phyloP scores from a whole-genome alignment of 108 stramenopile species.

The Skeletonema menzelii region DNA sequence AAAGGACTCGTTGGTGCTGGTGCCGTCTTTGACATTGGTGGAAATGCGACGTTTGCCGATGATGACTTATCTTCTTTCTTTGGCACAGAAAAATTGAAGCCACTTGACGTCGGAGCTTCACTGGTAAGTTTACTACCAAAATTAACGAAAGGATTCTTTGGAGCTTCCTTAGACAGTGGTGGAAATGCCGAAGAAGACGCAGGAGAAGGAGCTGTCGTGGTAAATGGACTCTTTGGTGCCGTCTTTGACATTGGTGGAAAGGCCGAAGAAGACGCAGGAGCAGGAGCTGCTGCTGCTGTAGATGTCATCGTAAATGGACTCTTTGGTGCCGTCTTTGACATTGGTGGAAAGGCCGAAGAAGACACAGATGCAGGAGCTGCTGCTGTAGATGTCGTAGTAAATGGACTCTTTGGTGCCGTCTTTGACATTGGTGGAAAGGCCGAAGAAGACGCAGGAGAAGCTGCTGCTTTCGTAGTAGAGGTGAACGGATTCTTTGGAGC shows the following conservation, averaged over 20 bases:
- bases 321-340: slow-evolving; percentile 4
- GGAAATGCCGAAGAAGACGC: slow-evolving; percentile 15
- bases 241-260: slow-evolving; percentile 7
- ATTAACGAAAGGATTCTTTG: slow-evolving; percentile 1
- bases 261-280: background rate
- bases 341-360: slow-evolving; percentile 1
- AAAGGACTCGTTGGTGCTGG: slow-evolving; percentile 20
- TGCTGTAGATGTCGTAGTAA: too few species aligned
- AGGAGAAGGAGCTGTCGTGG: background rate
- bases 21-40: slow-evolving; percentile 1
- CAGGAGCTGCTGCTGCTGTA: background rate
- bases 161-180: slow-evolving; percentile 23
- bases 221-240: slow-evolving; percentile 12
- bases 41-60: background rate
- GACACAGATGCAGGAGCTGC: background rate
- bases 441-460: background rate
- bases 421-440: slow-evolving; percentile 10
- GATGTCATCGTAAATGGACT: slow-evolving; percentile 19
- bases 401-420: slow-evolving; percentile 11
- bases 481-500: slow-evolving; percentile 17
- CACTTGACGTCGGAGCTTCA: background rate
- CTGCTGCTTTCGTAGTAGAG: too few species aligned
- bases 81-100: background rate
- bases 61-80: slow-evolving; percentile 1
- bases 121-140: slow-evolving; percentile 1